Conservation (phyloP, 2,329 filamentous ascomycete species). For the Davidsoniella australis region DNA sequence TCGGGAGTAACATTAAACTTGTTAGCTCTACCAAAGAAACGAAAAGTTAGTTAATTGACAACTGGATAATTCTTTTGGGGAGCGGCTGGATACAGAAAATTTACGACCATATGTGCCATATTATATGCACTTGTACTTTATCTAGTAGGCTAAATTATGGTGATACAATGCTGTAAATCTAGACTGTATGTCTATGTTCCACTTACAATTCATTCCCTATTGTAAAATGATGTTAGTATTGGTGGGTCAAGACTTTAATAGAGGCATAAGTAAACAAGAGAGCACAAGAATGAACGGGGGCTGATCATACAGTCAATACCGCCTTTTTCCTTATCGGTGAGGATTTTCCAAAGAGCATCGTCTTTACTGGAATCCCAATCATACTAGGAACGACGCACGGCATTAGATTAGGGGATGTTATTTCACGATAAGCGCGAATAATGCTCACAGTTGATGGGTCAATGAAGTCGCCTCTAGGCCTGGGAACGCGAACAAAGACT, state of each 20-base stretch:
- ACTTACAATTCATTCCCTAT: constrained; percentile 61
- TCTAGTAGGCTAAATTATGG: no score
- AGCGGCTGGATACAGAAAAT: constrained; percentile 11
- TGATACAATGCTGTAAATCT: no score
- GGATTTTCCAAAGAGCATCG: constrained; percentile 72
- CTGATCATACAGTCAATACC: constrained; percentile 66
- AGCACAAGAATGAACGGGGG: not conserved
- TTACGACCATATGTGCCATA: constrained; percentile 14
- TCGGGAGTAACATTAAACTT: constrained; percentile 71
- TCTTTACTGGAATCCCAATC: constrained; percentile 80
- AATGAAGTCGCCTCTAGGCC: constrained; percentile 69
- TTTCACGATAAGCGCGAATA: not conserved
- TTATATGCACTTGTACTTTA: no score
- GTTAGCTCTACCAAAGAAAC: constrained; percentile 34
- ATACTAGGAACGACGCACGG: not conserved
- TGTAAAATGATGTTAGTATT: constrained; percentile 1
- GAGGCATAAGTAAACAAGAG: no score
- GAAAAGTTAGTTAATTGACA: not conserved
- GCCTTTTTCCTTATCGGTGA: constrained; percentile 65
- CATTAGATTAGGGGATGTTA: not conserved
- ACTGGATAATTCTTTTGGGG: not conserved
- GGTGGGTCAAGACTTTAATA: constrained; percentile 14
- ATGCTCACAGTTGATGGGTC: constrained; percentile 65
- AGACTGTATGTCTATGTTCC: not conserved
- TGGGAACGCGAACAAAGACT: constrained; percentile 78